Base-by-base conservation (phyloP, 495 filamentous ascomycete species). In the Aspergillus sparsus region DNA sequence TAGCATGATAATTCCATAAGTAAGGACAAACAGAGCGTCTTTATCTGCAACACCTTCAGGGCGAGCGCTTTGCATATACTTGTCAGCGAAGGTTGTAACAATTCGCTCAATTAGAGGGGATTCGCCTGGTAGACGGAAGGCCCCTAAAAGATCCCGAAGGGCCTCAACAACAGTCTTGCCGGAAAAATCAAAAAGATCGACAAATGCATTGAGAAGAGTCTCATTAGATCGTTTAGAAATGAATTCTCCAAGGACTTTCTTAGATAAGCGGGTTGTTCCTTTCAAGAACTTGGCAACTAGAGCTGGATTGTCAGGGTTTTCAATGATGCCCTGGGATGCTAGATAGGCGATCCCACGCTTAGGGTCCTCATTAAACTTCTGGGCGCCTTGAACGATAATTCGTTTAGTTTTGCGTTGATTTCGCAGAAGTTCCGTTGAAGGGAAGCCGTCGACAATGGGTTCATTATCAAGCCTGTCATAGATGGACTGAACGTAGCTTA, bases 81-180 rank as follows among this genome's bases (percentile, higher is more conserved):
- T 90, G 61, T 92, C 89, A 31, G 89, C 81, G 72, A 99, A 98
- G 32, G 83, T 84, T 3, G 84, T 90, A 12, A 98, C 84, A 64
- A 99, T 97, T 62, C 93, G 82, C 75, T 96, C 94, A 69, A 99
- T 99, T 61, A 99, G 80, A 16, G 87, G 80, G 21, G 93, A 90
- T 77, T 99, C 94, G 51, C 94, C 94, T 11, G 94, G 94, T 55
- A 99, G 75, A 41, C 94, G 89, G 80, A 99, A 99, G n/a, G 89
- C 85, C 62, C 92, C 89, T 34, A 99, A 79, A 7, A 99, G 77
- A 62, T 92, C 83, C 50, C 94, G 85, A 42, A 99, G 79, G 0
- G 92, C 94, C 75, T 98, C 91, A 60, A 98, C 92, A 6, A 93
- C 89, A 49, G 89, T 85, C 70, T 91, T 92, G 12, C 87, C 91